A percentile compares a stretch with the other conserved stretches of the same genome.
These are phyloP conservation scores for Epichloe scottii DNA, from an alignment of 2,329 filamentous ascomycete genomes.

Conservation along the genomic window DNA sequence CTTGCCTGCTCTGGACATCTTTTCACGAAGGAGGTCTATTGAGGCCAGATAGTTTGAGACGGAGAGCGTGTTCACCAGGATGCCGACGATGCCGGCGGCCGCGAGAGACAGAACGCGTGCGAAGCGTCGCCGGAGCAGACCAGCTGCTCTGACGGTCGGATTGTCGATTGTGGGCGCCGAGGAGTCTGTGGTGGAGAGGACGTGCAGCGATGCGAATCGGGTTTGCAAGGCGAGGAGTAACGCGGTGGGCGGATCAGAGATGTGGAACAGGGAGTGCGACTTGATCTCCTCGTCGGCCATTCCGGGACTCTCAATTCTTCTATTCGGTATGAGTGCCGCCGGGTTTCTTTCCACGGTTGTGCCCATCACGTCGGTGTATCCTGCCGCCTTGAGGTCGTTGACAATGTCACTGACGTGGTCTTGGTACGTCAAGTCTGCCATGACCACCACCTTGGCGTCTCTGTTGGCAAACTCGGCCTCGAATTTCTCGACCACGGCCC, in stretches of 20 bases:
- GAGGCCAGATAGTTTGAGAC: conserved; percentile 82
- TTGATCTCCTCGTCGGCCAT: conserved; percentile 36
- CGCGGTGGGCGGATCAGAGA: conserved; percentile 67
- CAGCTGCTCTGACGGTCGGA: conserved; percentile 31
- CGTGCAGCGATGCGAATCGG: conserved; percentile 64
- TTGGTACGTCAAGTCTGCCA: conserved; percentile 82
- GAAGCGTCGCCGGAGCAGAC: conserved; percentile 70
- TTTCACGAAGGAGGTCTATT: conserved; percentile 57
- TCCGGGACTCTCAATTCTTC: conserved; percentile 41
- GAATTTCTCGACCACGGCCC: conserved; percentile 47
- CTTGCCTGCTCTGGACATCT: conserved; percentile 72
- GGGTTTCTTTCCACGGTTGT: conserved; percentile 70
- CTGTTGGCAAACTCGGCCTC: conserved; percentile 53
- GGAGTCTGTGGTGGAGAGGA: conserved; percentile 54
- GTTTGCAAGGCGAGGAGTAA: conserved; percentile 80
- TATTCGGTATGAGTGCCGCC: conserved; percentile 70
- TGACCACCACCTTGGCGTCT: conserved; percentile 56
- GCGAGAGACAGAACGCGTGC: conserved; percentile 71
- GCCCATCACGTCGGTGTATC: conserved; percentile 58
- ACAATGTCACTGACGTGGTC: conserved; percentile 55
- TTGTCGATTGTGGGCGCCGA: conserved; percentile 36
- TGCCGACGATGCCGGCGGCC: conserved; percentile 76
- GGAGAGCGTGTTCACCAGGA: conserved; percentile 88
- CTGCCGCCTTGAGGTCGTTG: conserved; percentile 38
- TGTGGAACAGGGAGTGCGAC: conserved; percentile 69